phyloP scores from a whole-genome alignment of 169 alveolate genomes.

The Besnoitia besnoiti region DNA sequence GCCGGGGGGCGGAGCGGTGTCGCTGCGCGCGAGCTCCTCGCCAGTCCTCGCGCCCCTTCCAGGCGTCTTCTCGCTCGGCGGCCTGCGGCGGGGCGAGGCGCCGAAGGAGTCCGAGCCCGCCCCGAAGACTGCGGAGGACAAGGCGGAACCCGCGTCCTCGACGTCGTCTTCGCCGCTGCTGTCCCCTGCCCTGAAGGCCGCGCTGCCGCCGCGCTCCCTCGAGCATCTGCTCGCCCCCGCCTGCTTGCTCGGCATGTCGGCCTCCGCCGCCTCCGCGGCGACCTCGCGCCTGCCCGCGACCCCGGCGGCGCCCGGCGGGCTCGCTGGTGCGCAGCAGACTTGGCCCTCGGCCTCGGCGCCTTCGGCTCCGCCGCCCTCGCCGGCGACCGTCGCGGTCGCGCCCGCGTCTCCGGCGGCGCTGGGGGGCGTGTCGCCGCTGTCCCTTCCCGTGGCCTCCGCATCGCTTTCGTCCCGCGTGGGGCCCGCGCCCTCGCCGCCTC shows the following conservation, averaged over 20 bases:
- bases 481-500: conserved; percentile 1
- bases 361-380: neutral
- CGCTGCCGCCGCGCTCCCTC: no score
- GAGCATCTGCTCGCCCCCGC: no score
- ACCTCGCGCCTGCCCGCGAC: neutral
- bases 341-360: neutral
- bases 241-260: no score
- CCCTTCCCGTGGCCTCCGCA: no score
- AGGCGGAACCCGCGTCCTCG: neutral
- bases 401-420: no score
- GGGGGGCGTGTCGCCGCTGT: no score
- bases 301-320: neutral
- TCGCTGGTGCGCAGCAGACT: neutral
- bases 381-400: no score
- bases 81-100: neutral
- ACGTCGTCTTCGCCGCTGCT: neutral
- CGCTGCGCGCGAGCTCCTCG: neutral
- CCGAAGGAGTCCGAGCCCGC: neutral
- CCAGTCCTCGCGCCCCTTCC: neutral
- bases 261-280: neutral
- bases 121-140: neutral
- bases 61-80: neutral
- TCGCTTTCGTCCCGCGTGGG: neutral
- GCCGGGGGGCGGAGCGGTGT: no score
- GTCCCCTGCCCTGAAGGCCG: no score